Evolutionary conservation across 306 rosid genomes (phyloP), one percentile per base, ranked within the genome.

Genomic region (Begonia peltatifolia): DNA sequence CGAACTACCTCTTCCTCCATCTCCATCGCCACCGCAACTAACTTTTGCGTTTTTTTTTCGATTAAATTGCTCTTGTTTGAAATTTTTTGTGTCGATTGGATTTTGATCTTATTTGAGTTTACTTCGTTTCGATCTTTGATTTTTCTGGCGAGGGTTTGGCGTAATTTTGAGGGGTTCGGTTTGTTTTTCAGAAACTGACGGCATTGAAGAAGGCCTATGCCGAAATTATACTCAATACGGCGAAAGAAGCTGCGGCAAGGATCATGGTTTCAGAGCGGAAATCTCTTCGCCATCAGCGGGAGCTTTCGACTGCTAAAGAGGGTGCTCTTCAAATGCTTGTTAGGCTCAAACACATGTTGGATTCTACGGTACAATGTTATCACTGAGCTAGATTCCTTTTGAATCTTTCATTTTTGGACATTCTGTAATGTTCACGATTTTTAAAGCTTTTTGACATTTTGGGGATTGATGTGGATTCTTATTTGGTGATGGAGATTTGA

Each of bases 131-230:
- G 48, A 11, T n/a, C n/a, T 44, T n/a, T 10, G 48, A n/a, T 44
- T 44, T 44, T n/a, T 44, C 2, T 6, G 48, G 48, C 14, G 6
- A 44, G 12, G 48, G 48, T 10, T 44, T 44, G 12, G 12, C 6
- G 12, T 44, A 3, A 44, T 44, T 11, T 44, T 44, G 48, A 44
- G n/a, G 48, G 48, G n/a, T 44, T 17, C 51, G 41, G 9, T 18
- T n/a, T 59, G 62, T n/a, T 52, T 57, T 59, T 55, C 77, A 86
- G 95, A 86, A 86, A 75, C 65, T 82, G 79, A 75, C 73, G 70
- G 87, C 93, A 11, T 68, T 82, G 74, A 82, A 86, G 83, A 86
- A 75, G 76, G 95, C 87, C 0, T 86, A 86, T 49, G 93, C 87
- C 36, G 93, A 86, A 63, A 79, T 77, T 55, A 82, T 86, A 9